Conservation (phyloP, 2,329 filamentous ascomycete species). For the Sporothrix humicola region DNA sequence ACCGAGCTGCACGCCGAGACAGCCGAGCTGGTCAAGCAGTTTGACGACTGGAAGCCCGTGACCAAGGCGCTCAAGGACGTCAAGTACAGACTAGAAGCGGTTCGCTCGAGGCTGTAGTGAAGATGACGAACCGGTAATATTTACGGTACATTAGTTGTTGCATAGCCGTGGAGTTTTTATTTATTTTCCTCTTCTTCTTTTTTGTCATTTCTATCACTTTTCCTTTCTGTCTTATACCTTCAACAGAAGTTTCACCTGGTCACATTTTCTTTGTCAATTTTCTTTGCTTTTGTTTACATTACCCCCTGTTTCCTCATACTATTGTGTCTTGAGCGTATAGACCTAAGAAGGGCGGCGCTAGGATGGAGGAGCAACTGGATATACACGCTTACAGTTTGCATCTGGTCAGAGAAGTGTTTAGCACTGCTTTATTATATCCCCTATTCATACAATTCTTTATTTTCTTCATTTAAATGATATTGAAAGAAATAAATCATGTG, state of each 20-base stretch:
- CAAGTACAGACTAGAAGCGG: conserved; percentile 89
- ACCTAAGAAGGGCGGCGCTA: background rate
- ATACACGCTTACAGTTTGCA: background rate
- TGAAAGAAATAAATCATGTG: too few species aligned
- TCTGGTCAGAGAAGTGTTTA: background rate
- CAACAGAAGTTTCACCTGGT: conserved; percentile 12
- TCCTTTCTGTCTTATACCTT: background rate
- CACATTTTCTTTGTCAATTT: conserved; percentile 4
- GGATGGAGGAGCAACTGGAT: conserved; percentile 12
- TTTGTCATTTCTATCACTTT: background rate
- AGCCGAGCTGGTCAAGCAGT: conserved; percentile 78
- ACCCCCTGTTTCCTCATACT: background rate
- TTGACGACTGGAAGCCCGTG: conserved; percentile 89
- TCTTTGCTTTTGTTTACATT: background rate
- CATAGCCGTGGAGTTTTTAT: conserved; percentile 14
- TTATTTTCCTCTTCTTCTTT: background rate
- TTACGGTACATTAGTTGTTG: too few species aligned
- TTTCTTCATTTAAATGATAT: too few species aligned
- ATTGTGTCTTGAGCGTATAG: background rate
- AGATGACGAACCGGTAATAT: background rate
- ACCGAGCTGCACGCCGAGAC: conserved; percentile 79
- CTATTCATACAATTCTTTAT: too few species aligned
- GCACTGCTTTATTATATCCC: too few species aligned
- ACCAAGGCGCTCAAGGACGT: conserved; percentile 95
- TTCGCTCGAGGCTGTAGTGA: conserved; percentile 76